Evolutionary conservation across 805 yeast species (phyloP).

Genomic region (Kuraishia cidri): DNA sequence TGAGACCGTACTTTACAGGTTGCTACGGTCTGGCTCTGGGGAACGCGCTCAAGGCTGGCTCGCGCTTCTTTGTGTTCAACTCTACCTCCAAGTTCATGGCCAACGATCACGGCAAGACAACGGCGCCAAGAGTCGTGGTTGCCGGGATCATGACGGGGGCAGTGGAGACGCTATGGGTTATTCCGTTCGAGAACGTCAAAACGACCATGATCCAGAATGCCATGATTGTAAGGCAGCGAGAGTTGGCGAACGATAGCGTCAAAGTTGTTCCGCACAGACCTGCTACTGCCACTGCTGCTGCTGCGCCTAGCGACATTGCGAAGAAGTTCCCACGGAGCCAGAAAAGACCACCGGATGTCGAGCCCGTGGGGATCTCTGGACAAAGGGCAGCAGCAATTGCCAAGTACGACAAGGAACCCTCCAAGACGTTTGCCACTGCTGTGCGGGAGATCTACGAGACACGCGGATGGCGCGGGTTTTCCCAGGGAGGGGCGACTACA

Average conservation of each 20-base stretch:
- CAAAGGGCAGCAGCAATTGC: conserved; percentile 11
- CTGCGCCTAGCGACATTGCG: conserved; percentile 2
- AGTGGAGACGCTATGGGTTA: conserved; percentile 71
- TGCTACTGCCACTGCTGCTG: background rate
- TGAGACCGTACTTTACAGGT: conserved; percentile 39
- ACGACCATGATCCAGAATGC: conserved; percentile 73
- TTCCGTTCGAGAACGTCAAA: conserved; percentile 86
- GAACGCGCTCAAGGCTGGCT: conserved; percentile 59
- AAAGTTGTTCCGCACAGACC: conserved; percentile 8
- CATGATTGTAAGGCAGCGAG: conserved; percentile 20
- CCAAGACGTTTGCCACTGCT: conserved; percentile 41
- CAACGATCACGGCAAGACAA: conserved; percentile 46
- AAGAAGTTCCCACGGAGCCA: background rate
- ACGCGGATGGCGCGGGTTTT: conserved; percentile 70
- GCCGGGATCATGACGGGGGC: conserved; percentile 84
- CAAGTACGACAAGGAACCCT: conserved; percentile 42
- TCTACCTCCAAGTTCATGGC: conserved; percentile 64
- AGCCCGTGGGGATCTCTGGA: conserved; percentile 8
- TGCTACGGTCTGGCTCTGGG: conserved; percentile 73
- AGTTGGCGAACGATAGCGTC: conserved; percentile 9
- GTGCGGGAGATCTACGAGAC: conserved; percentile 58
- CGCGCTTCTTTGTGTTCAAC: conserved; percentile 69
- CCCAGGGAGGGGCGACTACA: conserved; percentile 81
- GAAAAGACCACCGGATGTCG: conserved; percentile 8
- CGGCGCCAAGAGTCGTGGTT: conserved; percentile 73